These are phyloP conservation scores for Batrachochytrium dendrobatidis DNA, from an alignment of 371 early-diverging fungal genomes.

Conservation along the genomic window DNA sequence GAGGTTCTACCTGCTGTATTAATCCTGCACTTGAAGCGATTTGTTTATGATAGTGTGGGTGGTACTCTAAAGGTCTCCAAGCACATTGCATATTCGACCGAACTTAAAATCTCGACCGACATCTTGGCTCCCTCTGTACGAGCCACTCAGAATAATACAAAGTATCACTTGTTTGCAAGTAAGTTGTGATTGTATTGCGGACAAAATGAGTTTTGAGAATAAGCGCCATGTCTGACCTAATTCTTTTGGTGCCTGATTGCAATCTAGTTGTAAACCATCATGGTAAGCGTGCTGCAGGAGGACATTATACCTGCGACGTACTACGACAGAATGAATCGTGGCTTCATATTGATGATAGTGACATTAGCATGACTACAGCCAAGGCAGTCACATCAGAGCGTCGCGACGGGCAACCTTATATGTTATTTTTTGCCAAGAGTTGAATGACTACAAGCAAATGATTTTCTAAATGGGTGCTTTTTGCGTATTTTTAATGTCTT, in stretches of 20 bases:
- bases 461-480: too few relatives aligned
- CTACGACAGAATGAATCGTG: conserved; percentile 62
- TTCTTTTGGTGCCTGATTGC: conserved; percentile 9
- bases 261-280: conserved; percentile 88
- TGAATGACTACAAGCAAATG: too few relatives aligned
- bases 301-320: conserved; percentile 96
- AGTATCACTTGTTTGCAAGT: conserved; percentile 37
- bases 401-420: conserved; percentile 36
- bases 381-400: conserved; percentile 53
- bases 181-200: conserved; percentile 2
- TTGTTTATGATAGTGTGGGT: conserved; percentile 68
- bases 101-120: conserved; percentile 57
- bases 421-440: conserved; percentile 33
- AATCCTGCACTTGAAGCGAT: conserved; percentile 90
- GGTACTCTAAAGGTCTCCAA: conserved; percentile 83
- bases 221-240: background rate
- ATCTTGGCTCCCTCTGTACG: conserved; percentile 46
- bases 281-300: conserved; percentile 80
- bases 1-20: conserved; percentile 86
- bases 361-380: conserved; percentile 55
- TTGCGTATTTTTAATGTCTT: too few relatives aligned
- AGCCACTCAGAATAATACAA: background rate
- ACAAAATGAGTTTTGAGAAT: background rate
- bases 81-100: conserved; percentile 62
- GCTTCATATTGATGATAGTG: conserved; percentile 88